A percentile compares a stretch with the other conserved stretches of the same genome.
Conservation (phyloP, 1,284 basidiomycete genomes). For the Boletus semigastroideus region DNA sequence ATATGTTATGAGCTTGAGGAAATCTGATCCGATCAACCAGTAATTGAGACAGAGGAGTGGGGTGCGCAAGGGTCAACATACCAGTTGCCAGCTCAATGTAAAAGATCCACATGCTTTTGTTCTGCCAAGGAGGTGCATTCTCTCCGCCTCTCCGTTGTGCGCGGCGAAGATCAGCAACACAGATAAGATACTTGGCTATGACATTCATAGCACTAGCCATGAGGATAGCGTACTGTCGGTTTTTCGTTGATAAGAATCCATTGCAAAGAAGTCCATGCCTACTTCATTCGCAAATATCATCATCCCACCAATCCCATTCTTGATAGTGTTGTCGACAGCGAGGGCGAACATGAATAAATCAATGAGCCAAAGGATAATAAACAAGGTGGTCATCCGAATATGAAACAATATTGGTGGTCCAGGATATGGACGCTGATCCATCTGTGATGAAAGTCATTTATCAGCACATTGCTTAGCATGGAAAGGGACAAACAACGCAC, state of each 20-base stretch:
- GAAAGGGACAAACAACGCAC: slow-evolving; percentile 46
- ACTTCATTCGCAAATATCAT: slow-evolving; percentile 96
- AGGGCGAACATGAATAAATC: slow-evolving; percentile 76
- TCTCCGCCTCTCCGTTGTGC: slow-evolving; percentile 76
- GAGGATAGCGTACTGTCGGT: slow-evolving; percentile 81
- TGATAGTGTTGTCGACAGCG: slow-evolving; percentile 76
- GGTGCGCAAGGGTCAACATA: slow-evolving; percentile 38
- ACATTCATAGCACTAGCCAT: slow-evolving; percentile 80
- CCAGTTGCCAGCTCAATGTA: slow-evolving; percentile 93
- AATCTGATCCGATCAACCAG: slow-evolving; percentile 55
- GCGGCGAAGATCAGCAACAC: slow-evolving; percentile 77
- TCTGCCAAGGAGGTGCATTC: slow-evolving; percentile 93
- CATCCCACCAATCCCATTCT: slow-evolving; percentile 83
- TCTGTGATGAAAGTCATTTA: slow-evolving; percentile 48
- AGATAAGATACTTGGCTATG: slow-evolving; percentile 85
- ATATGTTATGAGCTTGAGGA: slow-evolving; percentile 91
- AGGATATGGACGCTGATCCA: slow-evolving; percentile 94
- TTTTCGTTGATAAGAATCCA: slow-evolving; percentile 13
- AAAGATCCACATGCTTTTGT: slow-evolving; percentile 96
- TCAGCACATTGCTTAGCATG: slow-evolving; percentile 1
- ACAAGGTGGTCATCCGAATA: slow-evolving; percentile 73
- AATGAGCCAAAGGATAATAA: slow-evolving; percentile 66
- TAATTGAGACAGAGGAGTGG: slow-evolving; percentile 3
- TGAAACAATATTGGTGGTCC: slow-evolving; percentile 84
- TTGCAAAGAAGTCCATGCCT: slow-evolving; percentile 21